Conservation (phyloP, 2,329 filamentous ascomycete species). For the Raffaelea deltoideospora region DNA sequence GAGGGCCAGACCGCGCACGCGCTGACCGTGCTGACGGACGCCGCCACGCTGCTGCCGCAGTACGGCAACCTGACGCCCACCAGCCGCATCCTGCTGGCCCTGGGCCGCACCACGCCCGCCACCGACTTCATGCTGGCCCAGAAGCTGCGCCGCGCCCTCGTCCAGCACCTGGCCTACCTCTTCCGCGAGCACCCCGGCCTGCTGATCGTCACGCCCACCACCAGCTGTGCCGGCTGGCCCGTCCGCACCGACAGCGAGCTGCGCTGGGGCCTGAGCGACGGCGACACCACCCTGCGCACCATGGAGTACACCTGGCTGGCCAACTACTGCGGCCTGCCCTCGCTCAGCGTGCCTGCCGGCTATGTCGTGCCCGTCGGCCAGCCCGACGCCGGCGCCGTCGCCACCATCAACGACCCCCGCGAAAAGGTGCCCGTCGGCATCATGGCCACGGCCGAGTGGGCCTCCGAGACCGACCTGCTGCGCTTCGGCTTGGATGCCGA, state of each 20-base stretch:
- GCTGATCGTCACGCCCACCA: conserved; percentile 57
- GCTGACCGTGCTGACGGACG: conserved; percentile 56
- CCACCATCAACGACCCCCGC: conserved; percentile 15
- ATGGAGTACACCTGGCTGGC: conserved; percentile 37
- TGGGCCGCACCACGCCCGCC: conserved; percentile 46
- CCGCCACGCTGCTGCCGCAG: conserved; percentile 24
- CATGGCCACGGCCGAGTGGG: conserved; percentile 42
- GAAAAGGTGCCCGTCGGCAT: conserved; percentile 35
- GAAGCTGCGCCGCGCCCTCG: conserved; percentile 51
- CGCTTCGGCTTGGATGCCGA: conserved; percentile 33
- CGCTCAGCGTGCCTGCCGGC: conserved; percentile 29
- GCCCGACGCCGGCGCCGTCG: conserved; percentile 16
- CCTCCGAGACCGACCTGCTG: conserved; percentile 30
- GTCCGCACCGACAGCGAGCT: conserved; percentile 22
- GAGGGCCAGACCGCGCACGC: conserved; percentile 60
- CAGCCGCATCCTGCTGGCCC: conserved; percentile 50
- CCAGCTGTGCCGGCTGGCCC: conserved; percentile 30
- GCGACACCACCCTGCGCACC: conserved; percentile 26
- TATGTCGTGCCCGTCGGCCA: conserved; percentile 23
- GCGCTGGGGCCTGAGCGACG: conserved; percentile 27
- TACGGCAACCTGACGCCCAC: conserved; percentile 37
- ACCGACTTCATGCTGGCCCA: conserved; percentile 56
- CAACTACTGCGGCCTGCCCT: conserved; percentile 33
- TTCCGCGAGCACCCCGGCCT: conserved; percentile 52
- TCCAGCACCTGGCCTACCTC: conserved; percentile 54